A percentile compares a stretch with the other conserved stretches of the same genome.
Conservation (phyloP, 495 filamentous ascomycete genomes). For the Letharia lupina region DNA sequence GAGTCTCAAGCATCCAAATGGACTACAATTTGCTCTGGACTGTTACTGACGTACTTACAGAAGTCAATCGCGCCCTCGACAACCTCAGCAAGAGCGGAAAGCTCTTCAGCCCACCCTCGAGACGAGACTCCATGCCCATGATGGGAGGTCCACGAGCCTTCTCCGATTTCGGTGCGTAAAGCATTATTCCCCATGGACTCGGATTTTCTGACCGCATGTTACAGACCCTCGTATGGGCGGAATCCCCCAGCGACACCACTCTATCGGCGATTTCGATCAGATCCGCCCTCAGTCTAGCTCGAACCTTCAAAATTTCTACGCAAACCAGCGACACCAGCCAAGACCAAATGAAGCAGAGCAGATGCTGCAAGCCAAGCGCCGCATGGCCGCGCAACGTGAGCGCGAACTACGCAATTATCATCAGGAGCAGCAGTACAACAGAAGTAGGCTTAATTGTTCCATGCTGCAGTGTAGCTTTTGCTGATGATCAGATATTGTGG, state of each 20-base stretch:
- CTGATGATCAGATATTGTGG: constrained; percentile 53
- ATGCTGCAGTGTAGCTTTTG: neutral
- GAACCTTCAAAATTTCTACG: constrained; percentile 89
- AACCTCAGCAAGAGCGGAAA: constrained; percentile 95
- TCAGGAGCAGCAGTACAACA: constrained; percentile 99
- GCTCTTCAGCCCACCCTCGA: constrained; percentile 63
- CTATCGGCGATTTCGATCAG: constrained; percentile 75
- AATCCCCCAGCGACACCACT: constrained; percentile 62
- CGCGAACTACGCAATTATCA: constrained; percentile 99
- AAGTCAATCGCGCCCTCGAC: constrained; percentile 92
- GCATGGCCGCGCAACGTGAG: constrained; percentile 97
- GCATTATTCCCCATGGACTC: constrained; percentile 9
- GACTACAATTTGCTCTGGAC: constrained; percentile 6
- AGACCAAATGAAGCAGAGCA: constrained; percentile 94
- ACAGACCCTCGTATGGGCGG: constrained; percentile 45
- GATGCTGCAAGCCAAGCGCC: constrained; percentile 97
- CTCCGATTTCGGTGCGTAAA: constrained; percentile 47
- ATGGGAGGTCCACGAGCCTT: constrained; percentile 53
- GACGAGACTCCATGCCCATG: constrained; percentile 80
- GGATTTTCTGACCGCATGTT: constrained; percentile 18
- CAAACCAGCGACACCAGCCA: constrained; percentile 83
- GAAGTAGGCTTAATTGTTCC: constrained; percentile 68
- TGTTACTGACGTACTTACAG: constrained; percentile 37
- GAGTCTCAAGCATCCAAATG: neutral
- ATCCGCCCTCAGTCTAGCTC: constrained; percentile 61